Evolutionary conservation across 2,329 filamentous ascomycete genomes (phyloP).

Genomic region (Teratosphaeria destructans): DNA sequence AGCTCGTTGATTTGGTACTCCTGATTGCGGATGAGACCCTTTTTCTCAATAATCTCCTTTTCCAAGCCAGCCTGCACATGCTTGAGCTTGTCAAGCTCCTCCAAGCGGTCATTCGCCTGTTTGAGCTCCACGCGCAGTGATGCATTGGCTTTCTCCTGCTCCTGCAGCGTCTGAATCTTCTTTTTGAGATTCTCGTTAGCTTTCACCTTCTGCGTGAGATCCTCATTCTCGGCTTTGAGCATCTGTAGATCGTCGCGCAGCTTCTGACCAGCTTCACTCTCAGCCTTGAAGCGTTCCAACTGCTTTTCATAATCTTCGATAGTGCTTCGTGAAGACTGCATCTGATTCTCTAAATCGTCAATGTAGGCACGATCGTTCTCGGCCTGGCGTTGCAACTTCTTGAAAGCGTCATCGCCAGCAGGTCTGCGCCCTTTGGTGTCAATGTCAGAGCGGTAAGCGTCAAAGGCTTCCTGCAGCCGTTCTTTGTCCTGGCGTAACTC

Average conservation of each 20-base stretch:
- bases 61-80: constrained; percentile 35
- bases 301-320: constrained; percentile 38
- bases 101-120: constrained; percentile 32
- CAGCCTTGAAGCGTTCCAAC: constrained; percentile 33
- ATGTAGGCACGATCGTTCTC: constrained; percentile 40
- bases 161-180: constrained; percentile 41
- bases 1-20: constrained; percentile 43
- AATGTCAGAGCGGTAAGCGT: constrained; percentile 36
- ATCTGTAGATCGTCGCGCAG: constrained; percentile 42
- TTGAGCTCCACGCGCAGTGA: constrained; percentile 36
- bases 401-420: constrained; percentile 31
- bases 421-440: constrained; percentile 29
- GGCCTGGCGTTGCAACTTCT: constrained; percentile 33
- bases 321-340: constrained; percentile 33
- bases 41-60: constrained; percentile 43
- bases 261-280: constrained; percentile 36
- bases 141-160: constrained; percentile 35
- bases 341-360: constrained; percentile 38
- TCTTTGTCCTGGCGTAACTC: constrained; percentile 31
- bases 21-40: constrained; percentile 38
- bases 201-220: constrained; percentile 38
- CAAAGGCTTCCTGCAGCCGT: constrained; percentile 38
- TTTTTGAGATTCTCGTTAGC: constrained; percentile 44
- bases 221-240: constrained; percentile 38
- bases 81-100: constrained; percentile 35